phyloP scores from a whole-genome alignment of 176 grass and related monocot genomes.

The Chrysopogon serrulatus region DNA sequence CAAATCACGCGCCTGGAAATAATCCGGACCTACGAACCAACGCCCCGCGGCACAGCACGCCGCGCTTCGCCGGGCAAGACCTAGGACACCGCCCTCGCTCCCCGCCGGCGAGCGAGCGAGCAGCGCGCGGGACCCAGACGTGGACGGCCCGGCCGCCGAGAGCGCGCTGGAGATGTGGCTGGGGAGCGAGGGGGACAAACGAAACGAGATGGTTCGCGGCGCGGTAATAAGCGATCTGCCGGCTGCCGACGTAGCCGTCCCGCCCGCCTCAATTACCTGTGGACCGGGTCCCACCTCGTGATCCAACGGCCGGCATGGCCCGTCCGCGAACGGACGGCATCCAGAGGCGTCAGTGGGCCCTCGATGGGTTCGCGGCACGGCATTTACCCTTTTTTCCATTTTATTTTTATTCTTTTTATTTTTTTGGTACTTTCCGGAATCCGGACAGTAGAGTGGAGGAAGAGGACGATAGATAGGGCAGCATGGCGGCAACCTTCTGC shows the following conservation, averaged over 20 bases:
- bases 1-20: neutral
- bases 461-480: conserved; percentile 33
- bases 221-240: neutral
- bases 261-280: neutral
- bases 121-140: neutral
- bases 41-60: neutral
- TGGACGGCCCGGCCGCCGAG: neutral
- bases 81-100: neutral
- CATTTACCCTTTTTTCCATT: neutral
- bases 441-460: neutral
- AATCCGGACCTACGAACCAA: neutral
- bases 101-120: neutral
- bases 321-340: neutral
- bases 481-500: conserved; percentile 48
- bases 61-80: neutral
- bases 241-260: neutral
- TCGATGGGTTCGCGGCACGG: neutral
- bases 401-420: neutral
- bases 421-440: neutral
- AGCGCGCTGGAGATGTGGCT: conserved; percentile 17
- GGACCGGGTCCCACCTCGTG: neutral
- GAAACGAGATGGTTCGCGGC: neutral
- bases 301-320: neutral
- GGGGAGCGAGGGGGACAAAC: neutral
- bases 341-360: neutral